Conservation (phyloP, 106 monocot species). For the Dactylorhiza incarnata region DNA sequence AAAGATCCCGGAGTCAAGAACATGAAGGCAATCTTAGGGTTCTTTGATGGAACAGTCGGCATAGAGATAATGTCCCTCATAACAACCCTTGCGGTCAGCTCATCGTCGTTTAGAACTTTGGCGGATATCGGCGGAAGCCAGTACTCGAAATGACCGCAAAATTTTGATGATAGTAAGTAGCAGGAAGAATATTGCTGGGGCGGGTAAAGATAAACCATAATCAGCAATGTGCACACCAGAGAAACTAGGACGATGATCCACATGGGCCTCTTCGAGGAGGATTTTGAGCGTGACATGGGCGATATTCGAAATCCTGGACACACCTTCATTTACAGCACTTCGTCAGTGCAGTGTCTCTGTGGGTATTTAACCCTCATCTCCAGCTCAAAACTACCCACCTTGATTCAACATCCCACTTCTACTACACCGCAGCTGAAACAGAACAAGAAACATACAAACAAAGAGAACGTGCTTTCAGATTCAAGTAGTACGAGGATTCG, state of each 20-base stretch:
- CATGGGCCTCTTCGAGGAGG: conserved; percentile 56
- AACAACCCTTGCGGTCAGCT: conserved; percentile 43
- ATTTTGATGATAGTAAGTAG: conserved; percentile 35
- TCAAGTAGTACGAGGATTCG: too few relatives aligned
- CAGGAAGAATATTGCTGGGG: conserved; percentile 40
- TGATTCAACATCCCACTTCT: too few relatives aligned
- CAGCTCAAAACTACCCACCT: too few relatives aligned
- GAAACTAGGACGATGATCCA: conserved; percentile 68
- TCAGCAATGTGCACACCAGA: conserved; percentile 47
- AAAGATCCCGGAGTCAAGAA: conserved; percentile 82
- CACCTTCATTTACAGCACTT: conserved; percentile 32
- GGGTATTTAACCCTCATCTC: too few relatives aligned
- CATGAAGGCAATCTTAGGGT: conserved; percentile 89
- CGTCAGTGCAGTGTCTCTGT: background rate
- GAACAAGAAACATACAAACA: too few relatives aligned
- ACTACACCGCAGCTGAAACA: too few relatives aligned
- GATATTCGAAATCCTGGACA: conserved; percentile 15
- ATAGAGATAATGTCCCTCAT: conserved; percentile 38
- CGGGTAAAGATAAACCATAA: conserved; percentile 62
- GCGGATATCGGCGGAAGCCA: conserved; percentile 51
- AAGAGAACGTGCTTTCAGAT: too few relatives aligned
- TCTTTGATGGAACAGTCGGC: conserved; percentile 30
- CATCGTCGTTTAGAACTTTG: conserved; percentile 53
- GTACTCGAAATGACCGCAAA: conserved; percentile 37
- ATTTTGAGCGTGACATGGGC: conserved; percentile 36